Evolutionary conservation across 306 rosid genomes (phyloP).

Genomic region (Prunus fruticosa): DNA sequence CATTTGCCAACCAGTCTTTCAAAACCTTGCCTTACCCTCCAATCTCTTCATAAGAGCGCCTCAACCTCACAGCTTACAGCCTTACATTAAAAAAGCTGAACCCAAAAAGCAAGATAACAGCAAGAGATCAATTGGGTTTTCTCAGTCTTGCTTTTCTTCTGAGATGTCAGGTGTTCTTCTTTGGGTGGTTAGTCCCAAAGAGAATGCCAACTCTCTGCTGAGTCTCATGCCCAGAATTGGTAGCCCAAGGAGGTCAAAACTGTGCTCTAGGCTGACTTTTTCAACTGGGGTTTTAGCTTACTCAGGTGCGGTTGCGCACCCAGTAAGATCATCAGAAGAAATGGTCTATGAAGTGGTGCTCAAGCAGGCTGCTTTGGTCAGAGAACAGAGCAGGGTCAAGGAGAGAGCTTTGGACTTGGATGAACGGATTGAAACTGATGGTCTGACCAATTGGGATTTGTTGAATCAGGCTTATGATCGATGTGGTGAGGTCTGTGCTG

Average conservation of each 20-base stretch:
- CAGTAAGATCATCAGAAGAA: constrained; percentile 77
- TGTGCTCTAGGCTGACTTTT: constrained; percentile 41
- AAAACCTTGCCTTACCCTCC: constrained; percentile 5
- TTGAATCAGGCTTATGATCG: constrained; percentile 74
- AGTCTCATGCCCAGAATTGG: constrained; percentile 37
- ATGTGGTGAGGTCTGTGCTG: constrained; percentile 93
- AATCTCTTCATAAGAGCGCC: constrained; percentile 1
- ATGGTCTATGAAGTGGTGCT: constrained; percentile 87
- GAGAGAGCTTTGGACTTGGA: constrained; percentile 34
- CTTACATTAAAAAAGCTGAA: constrained; percentile 2
- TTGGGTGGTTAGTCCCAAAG: constrained; percentile 65
- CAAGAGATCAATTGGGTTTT: background rate
- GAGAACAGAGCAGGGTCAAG: constrained; percentile 29
- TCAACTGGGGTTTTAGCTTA: constrained; percentile 39
- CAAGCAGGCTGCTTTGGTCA: constrained; percentile 81
- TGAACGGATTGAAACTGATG: constrained; percentile 37
- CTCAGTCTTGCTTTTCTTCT: background rate
- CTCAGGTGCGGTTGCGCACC: constrained; percentile 52
- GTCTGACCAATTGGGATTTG: constrained; percentile 44
- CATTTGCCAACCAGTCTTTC: constrained; percentile 17
- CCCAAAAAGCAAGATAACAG: background rate
- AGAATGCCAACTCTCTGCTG: constrained; percentile 41
- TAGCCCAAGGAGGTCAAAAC: constrained; percentile 31
- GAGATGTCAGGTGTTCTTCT: constrained; percentile 64
- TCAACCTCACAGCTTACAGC: background rate